Base-by-base conservation (phyloP, 202 grass and related monocot genomes). In the Panicum virgatum region DNA sequence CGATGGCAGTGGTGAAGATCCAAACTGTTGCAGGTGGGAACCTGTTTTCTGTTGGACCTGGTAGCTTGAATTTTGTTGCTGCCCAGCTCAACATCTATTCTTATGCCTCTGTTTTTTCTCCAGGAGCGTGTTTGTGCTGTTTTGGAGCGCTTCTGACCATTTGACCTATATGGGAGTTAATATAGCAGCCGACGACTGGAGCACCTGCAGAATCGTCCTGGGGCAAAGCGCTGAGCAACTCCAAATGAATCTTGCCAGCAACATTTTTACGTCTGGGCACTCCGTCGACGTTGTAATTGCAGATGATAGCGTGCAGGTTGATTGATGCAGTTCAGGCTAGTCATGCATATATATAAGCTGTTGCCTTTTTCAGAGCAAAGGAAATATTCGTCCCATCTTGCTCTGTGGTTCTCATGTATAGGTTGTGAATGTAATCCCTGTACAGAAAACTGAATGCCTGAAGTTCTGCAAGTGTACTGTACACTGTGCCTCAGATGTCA, bases 1-100 rank as follows among this genome's bases (percentile, higher is more conserved):
- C 16, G 85, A 95, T 16, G 88, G 61, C 40, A 93, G 92, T 10
- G 96, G 96, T 53, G 96, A 98, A 88, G 96, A 98, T 72, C 84
- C 90, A 75, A 72, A 89, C 14, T 97, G 94, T 44, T 75, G 80
- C 85, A 94, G 94, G 94, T 97, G 79, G 30, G 54, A 19, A 3
- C 3, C 7, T 57, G 12, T 42, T 66, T n/a, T 19, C 14, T 26
- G 1, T 23, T 4, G 5, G 37, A n/a, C 44, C 40, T 18, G 16
- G 54, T 37, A 83, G 23, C 13, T 62, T 50, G 26, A 83, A 5
- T 40, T 25, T 25, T 78, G 10, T 34, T 64, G 68, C 19, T 47
- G 20, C 4, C 26, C 16, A 20, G 13, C 18, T 87, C 36, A 9
- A 58, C 5, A 16, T 12, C 12, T 38, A 6, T 2, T 23, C 8